Evolutionary conservation across 495 filamentous ascomycete genomes (phyloP).

Genomic region (Penicillium bovifimosum): DNA sequence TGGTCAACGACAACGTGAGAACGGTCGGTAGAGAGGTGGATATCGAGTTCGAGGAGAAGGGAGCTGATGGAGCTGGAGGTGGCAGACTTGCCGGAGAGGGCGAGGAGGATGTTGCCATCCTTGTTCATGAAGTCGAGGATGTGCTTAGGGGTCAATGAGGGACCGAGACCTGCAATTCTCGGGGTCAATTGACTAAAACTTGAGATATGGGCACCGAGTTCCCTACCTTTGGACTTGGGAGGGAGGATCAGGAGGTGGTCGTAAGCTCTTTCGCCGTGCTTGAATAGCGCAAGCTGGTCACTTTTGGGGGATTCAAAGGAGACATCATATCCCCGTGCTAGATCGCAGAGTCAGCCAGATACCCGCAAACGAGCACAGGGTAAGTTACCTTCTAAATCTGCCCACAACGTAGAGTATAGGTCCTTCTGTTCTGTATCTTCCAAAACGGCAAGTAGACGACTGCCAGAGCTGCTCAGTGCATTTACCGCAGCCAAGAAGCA

Average conservation of each 20-base stretch:
- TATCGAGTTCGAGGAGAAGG: slow-evolving; percentile 84
- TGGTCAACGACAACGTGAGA: slow-evolving; percentile 83
- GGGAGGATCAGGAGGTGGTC: slow-evolving; percentile 89
- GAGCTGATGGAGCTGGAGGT: slow-evolving; percentile 76
- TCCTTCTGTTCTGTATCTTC: slow-evolving; percentile 77
- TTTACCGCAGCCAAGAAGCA: slow-evolving; percentile 59
- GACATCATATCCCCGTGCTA: slow-evolving; percentile 78
- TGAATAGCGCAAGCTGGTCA: slow-evolving; percentile 74
- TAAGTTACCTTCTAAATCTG: slow-evolving; percentile 68
- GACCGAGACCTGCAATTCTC: slow-evolving; percentile 64
- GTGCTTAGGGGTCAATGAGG: slow-evolving; percentile 75
- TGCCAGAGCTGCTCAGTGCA: slow-evolving; percentile 74
- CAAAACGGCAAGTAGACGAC: slow-evolving; percentile 76
- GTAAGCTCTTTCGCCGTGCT: slow-evolving; percentile 79
- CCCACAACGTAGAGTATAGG: slow-evolving; percentile 75
- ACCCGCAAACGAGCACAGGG: background rate
- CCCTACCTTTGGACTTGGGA: slow-evolving; percentile 77
- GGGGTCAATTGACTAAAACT: slow-evolving; percentile 24
- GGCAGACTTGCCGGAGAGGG: slow-evolving; percentile 69
- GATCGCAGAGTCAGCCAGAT: slow-evolving; percentile 18
- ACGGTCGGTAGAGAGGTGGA: slow-evolving; percentile 81
- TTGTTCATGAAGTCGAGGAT: slow-evolving; percentile 88
- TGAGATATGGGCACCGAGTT: background rate
- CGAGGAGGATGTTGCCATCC: slow-evolving; percentile 84
- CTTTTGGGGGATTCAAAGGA: slow-evolving; percentile 81